These are phyloP conservation scores for Phaseolus lunatus DNA, from an alignment of 306 rosid genomes.

Conservation along the genomic window DNA sequence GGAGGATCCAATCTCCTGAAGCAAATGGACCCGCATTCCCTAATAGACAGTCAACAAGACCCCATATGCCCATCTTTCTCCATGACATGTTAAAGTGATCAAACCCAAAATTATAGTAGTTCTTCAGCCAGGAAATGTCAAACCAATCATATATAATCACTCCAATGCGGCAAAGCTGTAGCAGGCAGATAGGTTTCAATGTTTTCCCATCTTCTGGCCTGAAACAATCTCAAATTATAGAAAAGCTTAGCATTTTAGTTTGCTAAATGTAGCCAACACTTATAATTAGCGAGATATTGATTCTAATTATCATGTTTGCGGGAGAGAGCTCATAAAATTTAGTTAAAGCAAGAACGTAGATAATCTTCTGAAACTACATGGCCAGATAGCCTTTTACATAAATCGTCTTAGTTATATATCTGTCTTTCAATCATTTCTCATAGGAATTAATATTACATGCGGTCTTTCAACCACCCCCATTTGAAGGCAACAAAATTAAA, in stretches of 20 bases:
- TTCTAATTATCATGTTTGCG: not conserved
- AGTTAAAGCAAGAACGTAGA: constrained; percentile 20
- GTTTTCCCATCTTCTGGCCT: constrained; percentile 92
- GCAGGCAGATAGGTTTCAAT: constrained; percentile 78
- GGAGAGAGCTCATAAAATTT: constrained; percentile 15
- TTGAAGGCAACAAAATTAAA: not conserved
- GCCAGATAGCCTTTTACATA: not conserved
- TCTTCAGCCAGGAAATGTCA: constrained; percentile 83
- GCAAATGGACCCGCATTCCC: constrained; percentile 93
- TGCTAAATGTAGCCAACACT: constrained; percentile 16
- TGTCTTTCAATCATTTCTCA: not conserved
- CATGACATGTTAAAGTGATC: constrained; percentile 91
- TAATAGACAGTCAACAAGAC: constrained; percentile 75
- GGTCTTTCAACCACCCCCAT: not conserved
- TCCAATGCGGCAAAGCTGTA: constrained; percentile 86
- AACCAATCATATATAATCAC: constrained; percentile 93
- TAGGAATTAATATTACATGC: constrained; percentile 7
- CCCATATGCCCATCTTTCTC: constrained; percentile 82
- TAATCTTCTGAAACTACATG: constrained; percentile 23
- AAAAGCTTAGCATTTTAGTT: constrained; percentile 42
- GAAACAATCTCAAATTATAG: constrained; percentile 43
- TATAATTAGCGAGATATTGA: not conserved
- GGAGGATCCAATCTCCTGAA: constrained; percentile 96
- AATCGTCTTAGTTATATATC: constrained; percentile 10
- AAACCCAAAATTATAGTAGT: constrained; percentile 90